Base-by-base conservation (phyloP, 129 eudicot genomes). In the Flaveria brownii region DNA sequence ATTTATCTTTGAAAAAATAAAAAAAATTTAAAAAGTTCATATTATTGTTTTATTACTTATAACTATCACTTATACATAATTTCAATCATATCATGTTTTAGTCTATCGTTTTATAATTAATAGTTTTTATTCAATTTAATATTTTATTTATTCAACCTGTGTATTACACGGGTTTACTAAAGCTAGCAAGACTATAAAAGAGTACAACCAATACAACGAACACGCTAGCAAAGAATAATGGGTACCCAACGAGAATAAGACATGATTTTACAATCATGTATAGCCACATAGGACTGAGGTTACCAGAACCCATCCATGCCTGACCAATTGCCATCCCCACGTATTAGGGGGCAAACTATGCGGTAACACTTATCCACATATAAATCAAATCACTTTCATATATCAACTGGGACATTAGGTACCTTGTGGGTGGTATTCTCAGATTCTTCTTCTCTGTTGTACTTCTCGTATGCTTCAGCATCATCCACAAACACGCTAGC, bases 401-500 rank as follows among this genome's bases (percentile, higher is more conserved):
- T 62, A 51, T 49, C 55, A 73, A 18, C n/a, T n/a, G 26, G 68
- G 28, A 54, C 20, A 36, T 22, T 50, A 73, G 22, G 42, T 70
- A 93, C 97, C 96, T 87, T 85, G 39, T 82, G 81, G 49, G 84
- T 82, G 57, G 66, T 61, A 54, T 60, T 84, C 63, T 81, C 86
- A 55, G 86, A 66, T 71, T 88, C 93, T 39, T 82, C 92, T 78
- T 93, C 91, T 82, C 96, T 90, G 41, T 87, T 85, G 70, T 90
- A 90, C 69, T 85, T 72, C 74, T 90, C 98, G 76, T 91, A 90
- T 47, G 97, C 97, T 81, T 82, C 97, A 50, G 81, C 96, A 81
- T 93, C 97, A 82, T 93, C 98, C 72, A 93, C 96, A 82, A 93
- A 93, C 87, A 80, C 85, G 78, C 92, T 90, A 28, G 98, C 88